A percentile compares a stretch with the other conserved stretches of the same genome.
Conservation (phyloP, 805 yeast genomes). For the Myxozyma lipomycoides region DNA sequence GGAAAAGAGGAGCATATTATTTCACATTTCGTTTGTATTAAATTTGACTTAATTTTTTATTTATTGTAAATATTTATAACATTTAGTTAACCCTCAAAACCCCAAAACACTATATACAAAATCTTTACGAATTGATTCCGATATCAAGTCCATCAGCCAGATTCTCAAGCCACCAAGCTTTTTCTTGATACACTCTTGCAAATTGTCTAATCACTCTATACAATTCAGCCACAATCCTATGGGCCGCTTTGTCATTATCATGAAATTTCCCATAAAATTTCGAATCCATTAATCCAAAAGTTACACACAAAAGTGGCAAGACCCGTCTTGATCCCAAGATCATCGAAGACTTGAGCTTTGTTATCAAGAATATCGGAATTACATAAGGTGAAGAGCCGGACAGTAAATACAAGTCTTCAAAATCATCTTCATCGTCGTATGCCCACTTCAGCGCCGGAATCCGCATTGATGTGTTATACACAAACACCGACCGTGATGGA, state of each 20-base stretch:
- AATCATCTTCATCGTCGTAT: conserved; percentile 71
- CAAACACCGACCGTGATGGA: not conserved
- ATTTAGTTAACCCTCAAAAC: too few relatives aligned
- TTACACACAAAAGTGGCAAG: conserved; percentile 70
- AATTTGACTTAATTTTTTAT: too few relatives aligned
- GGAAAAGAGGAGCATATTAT: too few relatives aligned
- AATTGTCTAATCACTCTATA: conserved; percentile 12
- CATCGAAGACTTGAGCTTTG: conserved; percentile 47
- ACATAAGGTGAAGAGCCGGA: conserved; percentile 78
- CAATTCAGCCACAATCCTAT: conserved; percentile 60
- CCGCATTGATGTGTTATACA: not conserved
- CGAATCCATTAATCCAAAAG: conserved; percentile 87
- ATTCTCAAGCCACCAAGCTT: conserved; percentile 19
- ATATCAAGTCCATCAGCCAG: conserved; percentile 19
- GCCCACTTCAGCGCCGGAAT: conserved; percentile 1
- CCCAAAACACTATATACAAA: not conserved
- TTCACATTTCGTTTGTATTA: too few relatives aligned
- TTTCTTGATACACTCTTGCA: conserved; percentile 3
- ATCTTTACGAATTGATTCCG: not conserved
- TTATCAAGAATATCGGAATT: conserved; percentile 12
- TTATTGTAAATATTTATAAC: too few relatives aligned
- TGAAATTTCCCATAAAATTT: conserved; percentile 70
- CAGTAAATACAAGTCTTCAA: conserved; percentile 69
- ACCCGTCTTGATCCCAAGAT: conserved; percentile 75
- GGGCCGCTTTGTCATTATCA: conserved; percentile 81